Evolutionary conservation across 2,329 filamentous ascomycete genomes (phyloP).

Genomic region (Pestalotiopsis sp.): DNA sequence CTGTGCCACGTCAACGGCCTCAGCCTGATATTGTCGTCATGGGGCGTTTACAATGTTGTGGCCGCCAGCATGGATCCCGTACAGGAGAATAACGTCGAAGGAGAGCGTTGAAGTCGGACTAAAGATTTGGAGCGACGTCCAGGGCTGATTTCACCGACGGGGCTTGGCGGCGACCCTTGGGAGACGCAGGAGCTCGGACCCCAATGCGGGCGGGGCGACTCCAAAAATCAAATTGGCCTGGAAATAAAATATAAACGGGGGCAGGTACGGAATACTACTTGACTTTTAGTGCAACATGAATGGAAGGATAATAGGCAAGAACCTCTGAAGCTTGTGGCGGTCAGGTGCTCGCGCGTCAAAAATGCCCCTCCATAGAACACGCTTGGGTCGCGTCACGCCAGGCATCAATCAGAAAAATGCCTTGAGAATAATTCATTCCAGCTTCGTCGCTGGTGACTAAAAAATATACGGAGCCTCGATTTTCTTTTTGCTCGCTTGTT

Average conservation of each 20-base stretch:
- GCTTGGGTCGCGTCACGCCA: not conserved
- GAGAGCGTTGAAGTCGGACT: slow-evolving; percentile 3
- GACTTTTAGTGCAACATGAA: too few relatives aligned
- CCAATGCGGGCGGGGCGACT: not conserved
- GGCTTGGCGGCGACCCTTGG: not conserved
- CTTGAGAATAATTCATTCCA: not conserved
- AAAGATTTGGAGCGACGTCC: not conserved
- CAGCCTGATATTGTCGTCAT: not conserved
- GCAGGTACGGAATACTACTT: not conserved
- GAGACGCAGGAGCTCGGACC: not conserved
- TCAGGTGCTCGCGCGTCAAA: slow-evolving; percentile 7
- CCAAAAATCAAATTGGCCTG: not conserved
- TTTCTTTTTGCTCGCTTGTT: not conserved
- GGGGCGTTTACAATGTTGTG: not conserved
- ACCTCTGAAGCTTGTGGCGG: not conserved
- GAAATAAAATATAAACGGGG: not conserved
- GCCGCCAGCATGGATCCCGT: not conserved
- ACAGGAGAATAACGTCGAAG: not conserved
- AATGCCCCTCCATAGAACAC: slow-evolving; percentile 4
- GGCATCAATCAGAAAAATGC: not conserved
- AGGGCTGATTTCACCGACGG: not conserved
- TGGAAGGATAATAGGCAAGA: not conserved
- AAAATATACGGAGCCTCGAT: not conserved
- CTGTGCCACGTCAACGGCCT: not conserved
- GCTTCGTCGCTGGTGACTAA: not conserved